Conservation (phyloP, 2,329 filamentous ascomycete species). For the Ceratocystis cubensis region DNA sequence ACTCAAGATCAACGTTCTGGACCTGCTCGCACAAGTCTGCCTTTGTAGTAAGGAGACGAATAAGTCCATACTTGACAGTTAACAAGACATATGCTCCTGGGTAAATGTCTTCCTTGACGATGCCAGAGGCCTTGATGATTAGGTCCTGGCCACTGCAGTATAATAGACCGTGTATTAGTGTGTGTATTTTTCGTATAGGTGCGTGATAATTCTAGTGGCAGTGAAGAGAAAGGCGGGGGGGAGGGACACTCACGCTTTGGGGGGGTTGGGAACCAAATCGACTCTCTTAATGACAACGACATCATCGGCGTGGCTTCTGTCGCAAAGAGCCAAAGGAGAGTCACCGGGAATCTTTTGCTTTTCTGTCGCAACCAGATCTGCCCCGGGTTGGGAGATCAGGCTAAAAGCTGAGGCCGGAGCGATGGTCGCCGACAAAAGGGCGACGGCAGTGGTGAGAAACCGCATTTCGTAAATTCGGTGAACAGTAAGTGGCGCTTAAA, state of each 20-base stretch:
- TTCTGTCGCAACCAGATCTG: constrained; percentile 24
- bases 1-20: constrained; percentile 74
- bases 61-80: constrained; percentile 86
- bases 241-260: constrained; percentile 54
- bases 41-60: constrained; percentile 69
- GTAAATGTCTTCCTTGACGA: constrained; percentile 58
- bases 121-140: constrained; percentile 64
- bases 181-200: not conserved
- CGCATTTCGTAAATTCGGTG: constrained; percentile 11
- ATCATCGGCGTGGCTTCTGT: constrained; percentile 51
- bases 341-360: constrained; percentile 63
- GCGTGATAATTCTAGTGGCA: too few relatives aligned
- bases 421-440: constrained; percentile 36
- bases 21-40: constrained; percentile 84
- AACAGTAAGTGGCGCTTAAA: not conserved
- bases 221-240: constrained; percentile 20
- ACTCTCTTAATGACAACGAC: constrained; percentile 67
- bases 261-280: constrained; percentile 75
- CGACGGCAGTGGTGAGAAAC: constrained; percentile 31
- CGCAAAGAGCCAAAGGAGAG: constrained; percentile 73
- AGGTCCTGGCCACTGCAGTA: constrained; percentile 58
- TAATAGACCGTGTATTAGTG: not conserved
- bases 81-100: constrained; percentile 71
- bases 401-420: constrained; percentile 36
- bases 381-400: constrained; percentile 28